Evolutionary conservation across 2,329 filamentous ascomycete species (phyloP).

Genomic region (Colletotrichum navitas): DNA sequence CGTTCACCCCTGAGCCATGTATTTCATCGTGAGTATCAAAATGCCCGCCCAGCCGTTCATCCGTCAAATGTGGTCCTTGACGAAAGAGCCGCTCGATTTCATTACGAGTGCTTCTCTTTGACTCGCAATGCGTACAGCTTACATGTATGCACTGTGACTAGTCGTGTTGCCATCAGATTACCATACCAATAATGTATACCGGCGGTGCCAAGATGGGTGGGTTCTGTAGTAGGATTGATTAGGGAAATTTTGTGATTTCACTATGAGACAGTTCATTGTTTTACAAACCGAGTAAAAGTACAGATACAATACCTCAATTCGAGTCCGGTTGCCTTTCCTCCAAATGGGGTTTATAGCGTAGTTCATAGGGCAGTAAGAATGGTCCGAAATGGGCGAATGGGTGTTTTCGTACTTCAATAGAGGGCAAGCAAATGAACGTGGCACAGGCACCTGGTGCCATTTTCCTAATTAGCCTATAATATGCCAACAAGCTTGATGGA

Average conservation of each 20-base stretch:
- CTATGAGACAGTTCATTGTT: no score
- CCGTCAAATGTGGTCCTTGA: no score
- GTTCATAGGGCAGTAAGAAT: background rate
- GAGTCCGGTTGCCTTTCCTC: rapidly evolving
- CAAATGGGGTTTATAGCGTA: background rate
- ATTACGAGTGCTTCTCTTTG: no score
- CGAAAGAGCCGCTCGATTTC: no score
- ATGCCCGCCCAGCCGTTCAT: no score
- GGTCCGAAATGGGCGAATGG: background rate
- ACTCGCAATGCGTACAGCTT: background rate
- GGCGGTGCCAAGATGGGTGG: background rate
- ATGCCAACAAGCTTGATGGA: background rate
- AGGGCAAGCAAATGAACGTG: background rate
- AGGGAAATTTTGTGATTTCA: no score
- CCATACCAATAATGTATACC: background rate
- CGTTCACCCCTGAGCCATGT: background rate
- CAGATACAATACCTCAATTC: background rate
- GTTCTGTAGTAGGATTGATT: background rate
- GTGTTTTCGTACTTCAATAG: background rate
- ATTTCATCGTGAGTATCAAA: background rate
- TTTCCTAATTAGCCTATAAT: background rate
- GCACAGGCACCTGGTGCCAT: background rate
- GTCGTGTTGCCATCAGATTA: background rate
- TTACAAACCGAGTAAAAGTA: no score
- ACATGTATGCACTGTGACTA: background rate